Base-by-base conservation (phyloP, 495 filamentous ascomycete genomes). In the Neurospora pannonica region DNA sequence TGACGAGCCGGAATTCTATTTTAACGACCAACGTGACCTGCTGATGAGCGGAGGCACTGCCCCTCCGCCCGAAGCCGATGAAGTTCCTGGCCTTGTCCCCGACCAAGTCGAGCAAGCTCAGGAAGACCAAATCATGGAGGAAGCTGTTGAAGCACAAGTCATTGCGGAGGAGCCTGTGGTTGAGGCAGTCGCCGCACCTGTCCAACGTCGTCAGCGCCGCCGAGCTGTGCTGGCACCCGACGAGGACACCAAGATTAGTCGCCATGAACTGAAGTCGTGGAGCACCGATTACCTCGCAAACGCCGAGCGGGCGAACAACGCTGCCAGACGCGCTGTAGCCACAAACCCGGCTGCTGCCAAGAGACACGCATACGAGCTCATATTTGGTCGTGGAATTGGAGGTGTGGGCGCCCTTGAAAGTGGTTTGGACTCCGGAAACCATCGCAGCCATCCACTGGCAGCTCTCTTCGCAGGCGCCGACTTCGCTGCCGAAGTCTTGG, bases 221-320 rank as follows among this genome's bases (percentile, higher is more conserved):
- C 76, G 74, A 37, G 43, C 76, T 73, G 13, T 79, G 70, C 10
- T 82, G 39, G 73, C 74, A 28, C 77, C 81, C 3, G 89, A 89
- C 74, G 75, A 78, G 11, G 78, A 78, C 24, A 86, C 82, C 2
- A 81, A 87, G 36, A 76, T 94, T 31, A 85, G 86, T 70, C 89
- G 88, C 73, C 77, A 79, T 11, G 86, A 88, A 15, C 78, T 93
- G 19, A 87, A 84, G 11, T 75, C 82, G n/a, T 91, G 90, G 89
- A 87, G 88, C 72, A 77, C 84, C 0, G 80, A 90, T 38, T 94
- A 94, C 72, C 70, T 88, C 40, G 71, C 77, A 1, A 88, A 88
- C 67, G 90, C 88, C 85, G 84, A 82, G 17, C 75, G 76, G 42
- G 86, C 84, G 24, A 79, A 77, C 39, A 83, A 81, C 34, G 79